Base-by-base conservation (phyloP, 305 asterid species). In the Fraxinus paxiana region DNA sequence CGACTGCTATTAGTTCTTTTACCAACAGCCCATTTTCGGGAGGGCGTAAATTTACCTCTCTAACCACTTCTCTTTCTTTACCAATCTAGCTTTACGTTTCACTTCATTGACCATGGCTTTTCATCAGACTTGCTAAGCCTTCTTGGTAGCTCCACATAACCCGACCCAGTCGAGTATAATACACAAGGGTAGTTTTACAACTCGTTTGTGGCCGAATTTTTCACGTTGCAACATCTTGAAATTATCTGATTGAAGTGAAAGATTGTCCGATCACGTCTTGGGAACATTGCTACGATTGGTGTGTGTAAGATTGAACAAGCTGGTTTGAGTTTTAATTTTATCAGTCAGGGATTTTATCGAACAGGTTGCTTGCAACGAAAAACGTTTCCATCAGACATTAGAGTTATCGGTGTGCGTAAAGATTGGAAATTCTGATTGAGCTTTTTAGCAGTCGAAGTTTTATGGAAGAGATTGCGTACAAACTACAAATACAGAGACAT, bases 1-100 rank as follows among this genome's bases (percentile, higher is more conserved):
- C 95, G 72, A 92, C 90, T 33, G 95, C 93, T 78, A 90, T 89
- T 43, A 92, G 73, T 31, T 86, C 86, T 34, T 88, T 77, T 28
- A 90, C 92, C 88, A 92, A 78, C 34, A 92, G 74, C 48, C 97
- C 98, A 82, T 89, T 89, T 30, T 85, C 91, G 0, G 97, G 97
- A 71, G 95, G 90, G 61, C 72, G 79, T 20, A 92, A 72, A 6
- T 81, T 41, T 17, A 78, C 84, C 81, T 91, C 96, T 22, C 81
- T 67, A 15, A 85, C 92, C 70, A 87, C 46, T 18, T 26, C 77
- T 82, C 59, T 89, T 1, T 38, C 90, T 82, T 92, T 41, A 84
- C 88, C 78, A 70, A n/a, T 83, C 92, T 86, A 7, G 84, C 88
- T 54, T 70, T 82, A 37, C 90, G 90, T 84, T 90, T 91, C 72